Conservation (phyloP, 2,329 filamentous ascomycete species). For the Apiospora malaysiana region DNA sequence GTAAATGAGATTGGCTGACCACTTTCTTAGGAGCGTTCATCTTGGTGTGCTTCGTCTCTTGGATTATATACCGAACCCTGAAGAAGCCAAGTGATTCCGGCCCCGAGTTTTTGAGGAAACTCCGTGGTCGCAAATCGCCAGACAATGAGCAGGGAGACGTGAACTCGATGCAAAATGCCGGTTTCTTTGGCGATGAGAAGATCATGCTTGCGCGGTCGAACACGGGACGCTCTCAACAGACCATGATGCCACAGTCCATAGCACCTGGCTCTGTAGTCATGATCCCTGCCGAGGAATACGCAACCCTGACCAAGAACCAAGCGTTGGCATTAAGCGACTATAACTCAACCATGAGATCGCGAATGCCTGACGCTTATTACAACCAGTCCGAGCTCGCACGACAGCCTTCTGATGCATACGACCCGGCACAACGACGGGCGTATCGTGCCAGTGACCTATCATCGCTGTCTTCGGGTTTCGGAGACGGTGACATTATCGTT, state of each 20-base stretch:
- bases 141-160: constrained; percentile 27
- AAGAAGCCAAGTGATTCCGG: constrained; percentile 36
- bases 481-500: constrained; percentile 64
- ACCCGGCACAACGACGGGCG: constrained; percentile 41
- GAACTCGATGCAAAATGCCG: constrained; percentile 32
- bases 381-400: constrained; percentile 47
- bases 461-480: constrained; percentile 69
- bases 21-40: constrained; percentile 48
- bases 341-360: constrained; percentile 41
- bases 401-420: constrained; percentile 44
- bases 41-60: constrained; percentile 49
- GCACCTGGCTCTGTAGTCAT: constrained; percentile 25
- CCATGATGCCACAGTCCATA: constrained; percentile 28
- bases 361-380: constrained; percentile 45
- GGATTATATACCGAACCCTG: constrained; percentile 50
- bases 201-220: constrained; percentile 26
- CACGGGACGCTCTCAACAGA: constrained; percentile 28
- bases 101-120: constrained; percentile 30
- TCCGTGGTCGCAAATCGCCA: constrained; percentile 17
- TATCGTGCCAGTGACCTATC: constrained; percentile 59
- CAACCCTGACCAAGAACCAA: constrained; percentile 34
- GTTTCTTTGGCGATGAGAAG: constrained; percentile 34
- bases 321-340: constrained; percentile 35
- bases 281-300: constrained; percentile 27
- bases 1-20: constrained; percentile 23